Evolutionary conservation across 2,329 filamentous ascomycete species (phyloP).

Genomic region (Sclerotinia minor): DNA sequence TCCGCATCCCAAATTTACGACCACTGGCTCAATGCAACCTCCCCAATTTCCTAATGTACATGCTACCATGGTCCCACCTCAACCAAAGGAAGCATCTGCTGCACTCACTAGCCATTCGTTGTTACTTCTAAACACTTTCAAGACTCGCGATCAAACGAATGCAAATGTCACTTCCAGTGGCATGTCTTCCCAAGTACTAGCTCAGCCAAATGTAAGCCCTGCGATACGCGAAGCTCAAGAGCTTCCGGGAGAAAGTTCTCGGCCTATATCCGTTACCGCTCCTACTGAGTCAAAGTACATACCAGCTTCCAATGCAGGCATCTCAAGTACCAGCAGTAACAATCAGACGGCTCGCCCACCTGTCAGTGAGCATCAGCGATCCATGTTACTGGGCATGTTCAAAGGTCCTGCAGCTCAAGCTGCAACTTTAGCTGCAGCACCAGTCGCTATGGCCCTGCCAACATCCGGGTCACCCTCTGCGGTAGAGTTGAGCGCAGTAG

Average conservation of each 20-base stretch:
- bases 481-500: slow-evolving; percentile 41
- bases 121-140: slow-evolving; percentile 50
- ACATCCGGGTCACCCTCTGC: slow-evolving; percentile 37
- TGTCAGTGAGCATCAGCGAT: slow-evolving; percentile 37
- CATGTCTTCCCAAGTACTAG: slow-evolving; percentile 29
- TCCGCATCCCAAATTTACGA: slow-evolving; percentile 24
- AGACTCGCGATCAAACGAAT: slow-evolving; percentile 34
- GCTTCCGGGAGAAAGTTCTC: slow-evolving; percentile 35
- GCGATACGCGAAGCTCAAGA: slow-evolving; percentile 34
- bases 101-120: slow-evolving; percentile 48
- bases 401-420: slow-evolving; percentile 37
- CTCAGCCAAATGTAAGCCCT: slow-evolving; percentile 24
- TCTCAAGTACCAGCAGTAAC: not conserved
- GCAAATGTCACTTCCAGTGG: slow-evolving; percentile 26
- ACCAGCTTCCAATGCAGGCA: slow-evolving; percentile 8
- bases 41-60: slow-evolving; percentile 38
- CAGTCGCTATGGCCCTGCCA: slow-evolving; percentile 34
- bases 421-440: slow-evolving; percentile 26
- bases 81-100: slow-evolving; percentile 33
- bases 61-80: slow-evolving; percentile 36
- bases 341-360: slow-evolving; percentile 31
- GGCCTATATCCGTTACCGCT: not conserved
- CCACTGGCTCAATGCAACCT: slow-evolving; percentile 26
- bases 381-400: slow-evolving; percentile 39
- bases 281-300: slow-evolving; percentile 25